These are phyloP conservation scores for Pseudohyphozyma bogoriensis DNA, from an alignment of 768 basidiomycete genomes.

Conservation along the genomic window DNA sequence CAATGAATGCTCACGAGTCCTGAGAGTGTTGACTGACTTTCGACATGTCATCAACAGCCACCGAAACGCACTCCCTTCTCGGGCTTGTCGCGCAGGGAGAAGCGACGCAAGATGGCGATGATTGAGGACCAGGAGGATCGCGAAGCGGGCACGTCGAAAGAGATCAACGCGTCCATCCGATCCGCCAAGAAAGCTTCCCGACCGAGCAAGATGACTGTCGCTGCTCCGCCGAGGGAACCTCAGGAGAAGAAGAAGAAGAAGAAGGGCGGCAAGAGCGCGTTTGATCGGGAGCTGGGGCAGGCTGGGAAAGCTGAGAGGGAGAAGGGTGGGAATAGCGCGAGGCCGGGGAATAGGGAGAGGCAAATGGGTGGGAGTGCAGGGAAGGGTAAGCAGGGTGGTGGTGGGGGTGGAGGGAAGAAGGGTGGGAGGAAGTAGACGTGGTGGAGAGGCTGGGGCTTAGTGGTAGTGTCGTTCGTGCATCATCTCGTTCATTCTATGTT, in stretches of 20 bases:
- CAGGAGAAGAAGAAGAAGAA: not conserved
- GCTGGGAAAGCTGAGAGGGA: slow-evolving; percentile 8
- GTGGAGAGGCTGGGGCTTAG: no score
- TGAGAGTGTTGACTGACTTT: not conserved
- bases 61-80: slow-evolving; percentile 42
- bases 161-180: slow-evolving; percentile 65
- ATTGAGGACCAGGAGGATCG: slow-evolving; percentile 59
- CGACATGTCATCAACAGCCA: not conserved
- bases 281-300: slow-evolving; percentile 1
- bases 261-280: slow-evolving; percentile 8
- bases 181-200: slow-evolving; percentile 62
- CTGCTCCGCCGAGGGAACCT: slow-evolving; percentile 5
- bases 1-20: no score
- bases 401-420: no score
- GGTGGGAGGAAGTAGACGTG: no score
- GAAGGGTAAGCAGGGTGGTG: not conserved
- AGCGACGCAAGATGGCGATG: slow-evolving; percentile 74
- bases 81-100: slow-evolving; percentile 75
- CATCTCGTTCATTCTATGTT: no score
- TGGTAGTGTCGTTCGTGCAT: no score
- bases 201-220: slow-evolving; percentile 12
- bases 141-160: slow-evolving; percentile 40
- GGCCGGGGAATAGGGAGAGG: not conserved
- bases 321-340: slow-evolving; percentile 3
- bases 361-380: slow-evolving; percentile 2